These are phyloP conservation scores for Citrus inodora DNA, from an alignment of 345 rosid species.

Conservation along the genomic window DNA sequence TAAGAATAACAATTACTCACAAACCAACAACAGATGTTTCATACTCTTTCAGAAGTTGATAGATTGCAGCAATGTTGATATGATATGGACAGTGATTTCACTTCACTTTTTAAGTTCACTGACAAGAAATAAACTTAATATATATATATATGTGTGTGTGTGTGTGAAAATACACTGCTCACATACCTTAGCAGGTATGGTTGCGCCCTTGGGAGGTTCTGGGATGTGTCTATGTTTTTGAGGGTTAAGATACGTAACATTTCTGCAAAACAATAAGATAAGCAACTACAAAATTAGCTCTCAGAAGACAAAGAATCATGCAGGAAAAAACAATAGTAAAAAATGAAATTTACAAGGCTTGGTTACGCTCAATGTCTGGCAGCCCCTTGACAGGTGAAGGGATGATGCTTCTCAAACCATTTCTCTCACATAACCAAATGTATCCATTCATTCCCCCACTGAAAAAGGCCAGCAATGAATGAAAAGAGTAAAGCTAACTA, in stretches of 20 bases:
- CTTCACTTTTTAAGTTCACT: neutral
- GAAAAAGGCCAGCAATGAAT: conserved; percentile 25
- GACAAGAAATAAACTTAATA: neutral
- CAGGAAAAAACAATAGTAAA: conserved; percentile 11
- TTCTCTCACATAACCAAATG: conserved; percentile 69
- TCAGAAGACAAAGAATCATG: conserved; percentile 14
- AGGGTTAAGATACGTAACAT: conserved; percentile 66
- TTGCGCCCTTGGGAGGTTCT: conserved; percentile 69
- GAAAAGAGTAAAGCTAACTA: conserved; percentile 16
- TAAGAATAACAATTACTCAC: neutral
- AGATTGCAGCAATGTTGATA: neutral
- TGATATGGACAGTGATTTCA: neutral
- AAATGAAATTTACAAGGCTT: conserved; percentile 56
- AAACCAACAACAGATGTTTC: neutral
- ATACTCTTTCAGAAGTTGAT: neutral
- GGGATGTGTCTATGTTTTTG: conserved; percentile 50
- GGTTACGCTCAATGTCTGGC: conserved; percentile 58
- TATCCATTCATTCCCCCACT: conserved; percentile 95
- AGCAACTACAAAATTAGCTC: neutral
- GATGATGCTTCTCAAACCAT: conserved; percentile 34
- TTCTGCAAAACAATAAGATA: conserved; percentile 43
- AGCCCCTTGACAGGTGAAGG: conserved; percentile 71
- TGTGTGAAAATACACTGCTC: neutral
- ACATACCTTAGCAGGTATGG: conserved; percentile 69
- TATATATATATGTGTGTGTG: no score